Evolutionary conservation across 2,329 filamentous ascomycete genomes (phyloP), one percentile per base, ranked within the genome.

Genomic region (Exophiala sp.): DNA sequence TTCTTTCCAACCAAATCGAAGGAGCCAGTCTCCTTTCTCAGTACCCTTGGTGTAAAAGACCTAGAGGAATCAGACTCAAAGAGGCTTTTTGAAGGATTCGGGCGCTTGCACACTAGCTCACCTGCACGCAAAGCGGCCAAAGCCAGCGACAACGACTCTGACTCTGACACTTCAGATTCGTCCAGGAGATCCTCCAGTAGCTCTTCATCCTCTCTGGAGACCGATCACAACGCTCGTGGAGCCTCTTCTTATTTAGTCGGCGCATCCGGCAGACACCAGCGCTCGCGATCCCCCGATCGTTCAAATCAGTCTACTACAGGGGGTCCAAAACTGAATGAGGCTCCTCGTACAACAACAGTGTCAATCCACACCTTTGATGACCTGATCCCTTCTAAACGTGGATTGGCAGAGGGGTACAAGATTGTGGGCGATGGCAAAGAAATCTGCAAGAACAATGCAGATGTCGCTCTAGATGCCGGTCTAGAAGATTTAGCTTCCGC

Each of bases 391-490:
- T 87, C 89, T 2, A 94, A 91, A 68, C 80, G 80, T 55, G 79
- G 84, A 50, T 80, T 96, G 57, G 94, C 91, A 1, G 76, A 83
- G 53, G 82, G 88, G 61, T 99, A 97, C 70, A 81, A 80, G 20
- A 87, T 96, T 11, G 91, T 94, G 67, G 91, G 91, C 3, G 84
- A 91, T 57, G 87, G 88, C 1, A 81, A 84, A n/a, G 81, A 87
- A 35, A 84, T 96, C 3, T 97, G 92, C 69, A 78, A 82, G 41
- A 87, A 95, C 64, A 99, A 99, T 68, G 89, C 91, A 7, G 72
- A 74, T 1, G 84, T 95, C 42, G 91, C 92, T 7, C 79, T 84
- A 61, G 85, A 83, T 58, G 79, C 87, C 62, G 88, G 86, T 3
- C 81, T 83, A 59, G 69, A 77, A 11, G 89, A 96, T 59, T 72